A percentile compares a stretch with the other conserved stretches of the same genome.
Conservation (phyloP, 306 rosid genomes). For the Medicago lupulina region DNA sequence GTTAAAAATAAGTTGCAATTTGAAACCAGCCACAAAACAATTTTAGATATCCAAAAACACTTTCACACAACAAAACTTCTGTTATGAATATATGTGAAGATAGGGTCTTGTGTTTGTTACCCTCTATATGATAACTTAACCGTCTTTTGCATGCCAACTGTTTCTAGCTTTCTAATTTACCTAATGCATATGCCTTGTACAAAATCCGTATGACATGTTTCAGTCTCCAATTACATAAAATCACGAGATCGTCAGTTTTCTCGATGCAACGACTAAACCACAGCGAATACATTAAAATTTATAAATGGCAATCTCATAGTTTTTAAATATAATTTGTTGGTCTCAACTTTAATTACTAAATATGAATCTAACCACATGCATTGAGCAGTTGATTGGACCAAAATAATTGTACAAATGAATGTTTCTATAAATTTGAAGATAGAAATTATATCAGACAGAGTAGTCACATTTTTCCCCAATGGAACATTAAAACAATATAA, state of each 20-base stretch:
- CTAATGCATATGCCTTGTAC: not conserved
- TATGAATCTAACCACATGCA: not conserved
- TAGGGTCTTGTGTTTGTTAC: not conserved
- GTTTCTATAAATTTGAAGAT: slow-evolving; percentile 8
- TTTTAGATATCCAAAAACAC: not conserved
- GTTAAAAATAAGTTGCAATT: slow-evolving; percentile 12
- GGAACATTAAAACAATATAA: not conserved
- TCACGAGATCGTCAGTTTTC: too few relatives aligned
- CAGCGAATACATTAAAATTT: not conserved
- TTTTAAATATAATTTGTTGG: not conserved
- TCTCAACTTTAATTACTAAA: not conserved
- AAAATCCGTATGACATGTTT: too few relatives aligned
- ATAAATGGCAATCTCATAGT: not conserved
- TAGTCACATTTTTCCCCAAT: not conserved
- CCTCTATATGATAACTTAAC: not conserved
- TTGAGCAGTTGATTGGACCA: not conserved
- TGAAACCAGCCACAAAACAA: slow-evolving; percentile 25
- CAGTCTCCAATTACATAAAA: too few relatives aligned
- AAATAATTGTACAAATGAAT: not conserved
- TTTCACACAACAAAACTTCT: not conserved
- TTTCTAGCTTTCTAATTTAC: not conserved
- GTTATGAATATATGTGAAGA: too few relatives aligned
- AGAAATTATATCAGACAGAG: not conserved
- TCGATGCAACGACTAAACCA: too few relatives aligned
- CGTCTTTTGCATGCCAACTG: not conserved